Percentiles rank a stretch among this genome's conserved stretches.
These are phyloP conservation scores for Chlamydomonas incerta DNA, from an alignment of 139 green algal species.

Conservation along the genomic window DNA sequence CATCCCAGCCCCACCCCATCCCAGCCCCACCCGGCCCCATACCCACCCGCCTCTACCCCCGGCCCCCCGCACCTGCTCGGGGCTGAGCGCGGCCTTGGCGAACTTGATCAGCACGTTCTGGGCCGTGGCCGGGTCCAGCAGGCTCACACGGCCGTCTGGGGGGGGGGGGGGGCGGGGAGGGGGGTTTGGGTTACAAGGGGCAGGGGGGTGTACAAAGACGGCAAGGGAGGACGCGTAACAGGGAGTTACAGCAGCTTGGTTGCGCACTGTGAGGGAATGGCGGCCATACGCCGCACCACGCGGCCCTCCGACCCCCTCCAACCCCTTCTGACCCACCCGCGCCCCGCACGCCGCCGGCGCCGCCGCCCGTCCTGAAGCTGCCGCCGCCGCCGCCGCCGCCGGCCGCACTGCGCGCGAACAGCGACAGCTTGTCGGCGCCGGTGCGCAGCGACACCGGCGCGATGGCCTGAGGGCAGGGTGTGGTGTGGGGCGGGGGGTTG, in stretches of 20 bases:
- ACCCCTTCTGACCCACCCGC: not conserved
- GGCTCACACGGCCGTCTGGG: not conserved
- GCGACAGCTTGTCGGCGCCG: slow-evolving; percentile 20
- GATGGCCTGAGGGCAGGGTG: not conserved
- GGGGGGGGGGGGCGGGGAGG: not conserved
- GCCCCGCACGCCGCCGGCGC: not conserved
- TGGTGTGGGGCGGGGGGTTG: not conserved
- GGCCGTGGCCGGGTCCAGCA: slow-evolving; percentile 9
- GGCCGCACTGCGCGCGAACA: not conserved
- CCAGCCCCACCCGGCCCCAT: not conserved
- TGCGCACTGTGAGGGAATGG: too few relatives aligned
- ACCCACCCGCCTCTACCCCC: slow-evolving; percentile 2
- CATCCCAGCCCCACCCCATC: too few relatives aligned
- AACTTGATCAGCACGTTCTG: slow-evolving; percentile 48
- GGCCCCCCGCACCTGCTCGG: slow-evolving; percentile 21
- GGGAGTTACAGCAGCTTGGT: too few relatives aligned
- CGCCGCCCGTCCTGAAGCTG: slow-evolving; percentile 5
- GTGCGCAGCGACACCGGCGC: not conserved
- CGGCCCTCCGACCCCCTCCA: too few relatives aligned
- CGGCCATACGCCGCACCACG: too few relatives aligned
- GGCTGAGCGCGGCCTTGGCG: not conserved
- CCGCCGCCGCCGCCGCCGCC: not conserved
- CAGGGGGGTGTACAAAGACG: too few relatives aligned
- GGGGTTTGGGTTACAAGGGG: too few relatives aligned
- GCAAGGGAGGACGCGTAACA: too few relatives aligned